Conservation (phyloP, 2,329 filamentous ascomycete species). For the Ascochyta clinopodiicola region DNA sequence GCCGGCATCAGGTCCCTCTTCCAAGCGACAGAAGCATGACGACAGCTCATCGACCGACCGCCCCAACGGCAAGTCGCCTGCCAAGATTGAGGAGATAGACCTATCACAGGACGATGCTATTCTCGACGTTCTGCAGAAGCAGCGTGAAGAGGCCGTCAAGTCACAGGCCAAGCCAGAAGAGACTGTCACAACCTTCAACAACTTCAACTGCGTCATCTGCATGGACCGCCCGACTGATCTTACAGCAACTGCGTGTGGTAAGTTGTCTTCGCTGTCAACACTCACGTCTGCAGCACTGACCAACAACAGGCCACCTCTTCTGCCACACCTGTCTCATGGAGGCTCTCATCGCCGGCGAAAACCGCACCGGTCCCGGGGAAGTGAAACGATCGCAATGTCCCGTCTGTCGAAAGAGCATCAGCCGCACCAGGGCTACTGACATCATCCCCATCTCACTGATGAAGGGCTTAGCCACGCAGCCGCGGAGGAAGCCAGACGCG, state of each 20-base stretch:
- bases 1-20: slow-evolving; percentile 37
- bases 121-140: slow-evolving; percentile 58
- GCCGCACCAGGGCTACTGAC: slow-evolving; percentile 48
- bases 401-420: slow-evolving; percentile 55
- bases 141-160: slow-evolving; percentile 59
- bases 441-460: slow-evolving; percentile 53
- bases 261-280: slow-evolving; percentile 37
- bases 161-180: slow-evolving; percentile 51
- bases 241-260: slow-evolving; percentile 67
- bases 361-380: slow-evolving; percentile 53
- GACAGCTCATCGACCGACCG: slow-evolving; percentile 16
- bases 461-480: slow-evolving; percentile 47
- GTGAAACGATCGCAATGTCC: slow-evolving; percentile 55
- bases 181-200: slow-evolving; percentile 52
- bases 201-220: slow-evolving; percentile 67
- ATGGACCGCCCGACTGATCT: slow-evolving; percentile 67
- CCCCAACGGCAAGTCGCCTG: slow-evolving; percentile 6
- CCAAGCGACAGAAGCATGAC: slow-evolving; percentile 39
- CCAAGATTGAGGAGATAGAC: slow-evolving; percentile 58
- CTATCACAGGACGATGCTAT: slow-evolving; percentile 54
- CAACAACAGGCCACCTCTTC: slow-evolving; percentile 63
- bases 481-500: slow-evolving; percentile 31
- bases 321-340: slow-evolving; percentile 69
- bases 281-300: slow-evolving; percentile 11
- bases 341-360: slow-evolving; percentile 63